Evolutionary conservation across 495 filamentous ascomycete genomes (phyloP), one percentile per base, ranked within the genome.

Genomic region (Podospora tetraspora): DNA sequence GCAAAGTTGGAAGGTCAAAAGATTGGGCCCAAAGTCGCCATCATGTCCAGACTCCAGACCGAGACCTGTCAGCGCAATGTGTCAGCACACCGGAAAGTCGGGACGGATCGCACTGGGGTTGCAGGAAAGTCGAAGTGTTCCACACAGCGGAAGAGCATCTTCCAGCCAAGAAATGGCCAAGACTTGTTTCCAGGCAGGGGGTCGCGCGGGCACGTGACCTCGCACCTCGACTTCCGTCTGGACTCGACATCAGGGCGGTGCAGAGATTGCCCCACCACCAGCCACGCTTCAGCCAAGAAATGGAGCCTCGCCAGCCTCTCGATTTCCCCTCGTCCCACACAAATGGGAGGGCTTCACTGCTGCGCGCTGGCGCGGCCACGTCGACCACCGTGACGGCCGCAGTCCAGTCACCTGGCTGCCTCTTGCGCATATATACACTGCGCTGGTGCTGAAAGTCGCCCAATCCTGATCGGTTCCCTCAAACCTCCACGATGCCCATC

Each of bases 401-500:
- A 24, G 24, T 25, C 25, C 25, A 25, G 25, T 25, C 56, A 52
- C 43, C 10, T 60, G 21, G 52, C 32, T 60, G 64, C 34, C 29
- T 52, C 22, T 10, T 19, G 29, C 23, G n/a, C 34, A 66, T 52
- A 56, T 34, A 59, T 32, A 23, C 43, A 9, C 34, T 59, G 43
- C 59, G 34, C 21, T 11, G 3, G 57, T 2, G 52, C 64, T 32
- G 64, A 66, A 27, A 34, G 21, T 19, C 6, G 23, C 24, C 29
- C 59, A 16, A 59, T 57, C 21, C 19, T 37, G 11, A 43, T 56
- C 32, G 16, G 1, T 21, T 21, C 0, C 16, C 1, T 24, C 63
- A 2, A 34, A 1, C 24, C 19, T 66, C n/a, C 27, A 81, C 66
- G 68, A 94, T 94, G 91, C 88, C 92, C 63, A 88, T 90, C 78